A percentile compares a stretch with the other conserved stretches of the same genome.
Conservation (phyloP, 345 rosid genomes). For the Eucalyptus sp. region DNA sequence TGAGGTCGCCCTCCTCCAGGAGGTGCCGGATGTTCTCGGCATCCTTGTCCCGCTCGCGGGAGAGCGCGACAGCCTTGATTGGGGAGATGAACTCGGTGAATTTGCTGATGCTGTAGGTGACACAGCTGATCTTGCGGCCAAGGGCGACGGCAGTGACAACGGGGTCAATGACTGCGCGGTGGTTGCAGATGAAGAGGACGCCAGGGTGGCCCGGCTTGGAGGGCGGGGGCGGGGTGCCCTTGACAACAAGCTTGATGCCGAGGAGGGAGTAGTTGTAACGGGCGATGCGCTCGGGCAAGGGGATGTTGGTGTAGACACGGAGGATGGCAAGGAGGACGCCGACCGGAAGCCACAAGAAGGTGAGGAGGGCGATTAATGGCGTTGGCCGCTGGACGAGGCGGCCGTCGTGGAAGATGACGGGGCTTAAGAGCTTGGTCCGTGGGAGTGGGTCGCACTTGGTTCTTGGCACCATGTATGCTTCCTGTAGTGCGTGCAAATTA, state of each 20-base stretch:
- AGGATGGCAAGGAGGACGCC: conserved; percentile 44
- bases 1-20: conserved; percentile 82
- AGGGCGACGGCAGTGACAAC: conserved; percentile 78
- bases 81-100: conserved; percentile 83
- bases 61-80: conserved; percentile 77
- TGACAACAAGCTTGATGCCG: conserved; percentile 44
- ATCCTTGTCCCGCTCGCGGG: conserved; percentile 75
- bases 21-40: conserved; percentile 63
- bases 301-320: conserved; percentile 51
- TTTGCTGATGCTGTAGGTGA: conserved; percentile 91
- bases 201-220: conserved; percentile 69
- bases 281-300: conserved; percentile 54
- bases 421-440: conserved; percentile 60
- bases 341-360: conserved; percentile 61
- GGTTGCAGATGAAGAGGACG: conserved; percentile 84
- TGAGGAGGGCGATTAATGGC: conserved; percentile 46
- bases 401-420: conserved; percentile 70
- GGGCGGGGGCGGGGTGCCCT: conserved; percentile 67
- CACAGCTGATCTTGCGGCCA: conserved; percentile 84
- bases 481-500: conserved; percentile 22
- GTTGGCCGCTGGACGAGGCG: conserved; percentile 62
- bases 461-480: conserved; percentile 57
- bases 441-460: conserved; percentile 57
- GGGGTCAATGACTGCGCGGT: conserved; percentile 74
- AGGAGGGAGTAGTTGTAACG: conserved; percentile 42